Conservation (phyloP, 1,139 yeast genomes). For the Geotrichum candidum region DNA sequence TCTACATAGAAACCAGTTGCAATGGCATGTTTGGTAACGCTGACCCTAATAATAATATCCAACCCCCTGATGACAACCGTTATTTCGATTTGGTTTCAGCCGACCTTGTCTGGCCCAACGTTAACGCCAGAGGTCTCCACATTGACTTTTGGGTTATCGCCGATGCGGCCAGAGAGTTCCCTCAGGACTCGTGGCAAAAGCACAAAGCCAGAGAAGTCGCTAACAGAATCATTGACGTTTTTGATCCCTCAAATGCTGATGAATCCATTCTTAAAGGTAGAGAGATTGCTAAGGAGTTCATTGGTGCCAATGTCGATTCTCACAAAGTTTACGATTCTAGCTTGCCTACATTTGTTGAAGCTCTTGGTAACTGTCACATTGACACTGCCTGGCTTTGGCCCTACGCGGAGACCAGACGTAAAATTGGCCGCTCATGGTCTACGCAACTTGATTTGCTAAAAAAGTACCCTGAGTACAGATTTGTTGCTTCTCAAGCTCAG, state of each 20-base stretch:
- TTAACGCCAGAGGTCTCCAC: slow-evolving; percentile 69
- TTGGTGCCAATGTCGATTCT: slow-evolving; percentile 62
- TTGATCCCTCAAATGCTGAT: slow-evolving; percentile 51
- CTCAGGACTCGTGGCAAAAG: slow-evolving; percentile 71
- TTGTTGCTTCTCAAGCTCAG: slow-evolving; percentile 94
- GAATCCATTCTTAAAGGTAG: slow-evolving; percentile 56
- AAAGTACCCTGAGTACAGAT: slow-evolving; percentile 84
- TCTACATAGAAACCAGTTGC: slow-evolving; percentile 85
- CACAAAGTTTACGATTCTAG: slow-evolving; percentile 50
- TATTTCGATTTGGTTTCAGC: slow-evolving; percentile 62
- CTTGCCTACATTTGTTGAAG: slow-evolving; percentile 46
- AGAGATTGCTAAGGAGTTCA: slow-evolving; percentile 52
- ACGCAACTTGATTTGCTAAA: slow-evolving; percentile 82
- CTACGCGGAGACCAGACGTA: slow-evolving; percentile 88
- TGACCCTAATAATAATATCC: slow-evolving; percentile 47
- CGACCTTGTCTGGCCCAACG: slow-evolving; percentile 74
- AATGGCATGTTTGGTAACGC: slow-evolving; percentile 94
- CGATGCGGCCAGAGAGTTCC: slow-evolving; percentile 85
- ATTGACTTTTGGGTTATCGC: slow-evolving; percentile 84
- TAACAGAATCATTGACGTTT: slow-evolving; percentile 73
- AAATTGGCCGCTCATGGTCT: slow-evolving; percentile 92
- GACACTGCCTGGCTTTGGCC: slow-evolving; percentile 99
- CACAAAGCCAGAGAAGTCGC: slow-evolving; percentile 74
- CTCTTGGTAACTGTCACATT: slow-evolving; percentile 91
- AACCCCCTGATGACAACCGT: slow-evolving; percentile 63